These are phyloP conservation scores for Neurospora sp. DNA, from an alignment of 495 filamentous ascomycete genomes.

Conservation along the genomic window DNA sequence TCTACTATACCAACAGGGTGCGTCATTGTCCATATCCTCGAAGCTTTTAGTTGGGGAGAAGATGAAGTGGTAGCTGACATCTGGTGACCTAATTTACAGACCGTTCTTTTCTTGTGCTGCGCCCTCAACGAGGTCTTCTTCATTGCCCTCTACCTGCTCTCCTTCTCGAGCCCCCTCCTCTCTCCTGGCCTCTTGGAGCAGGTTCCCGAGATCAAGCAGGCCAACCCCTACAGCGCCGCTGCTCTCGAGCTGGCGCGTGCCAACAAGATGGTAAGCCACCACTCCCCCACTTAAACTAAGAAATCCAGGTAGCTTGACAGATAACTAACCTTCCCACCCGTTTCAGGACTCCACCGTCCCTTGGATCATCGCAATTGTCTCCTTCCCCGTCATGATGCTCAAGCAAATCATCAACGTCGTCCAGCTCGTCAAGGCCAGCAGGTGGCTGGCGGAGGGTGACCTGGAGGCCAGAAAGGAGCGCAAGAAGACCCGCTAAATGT, in stretches of 20 bases:
- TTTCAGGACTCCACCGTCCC: conserved; percentile 47
- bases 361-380: conserved; percentile 78
- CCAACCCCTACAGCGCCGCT: conserved; percentile 79
- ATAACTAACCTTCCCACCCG: not conserved
- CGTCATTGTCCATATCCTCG: conserved; percentile 12
- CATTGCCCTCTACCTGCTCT: conserved; percentile 93
- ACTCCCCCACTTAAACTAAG: not conserved
- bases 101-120: conserved; percentile 85
- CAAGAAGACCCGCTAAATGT: conserved; percentile 18
- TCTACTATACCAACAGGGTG: conserved; percentile 96
- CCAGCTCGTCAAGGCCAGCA: conserved; percentile 87
- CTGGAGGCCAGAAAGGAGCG: conserved; percentile 41
- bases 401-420: conserved; percentile 95
- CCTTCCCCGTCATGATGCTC: conserved; percentile 72
- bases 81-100: conserved; percentile 37
- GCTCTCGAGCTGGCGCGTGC: conserved; percentile 83
- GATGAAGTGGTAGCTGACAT: conserved; percentile 9
- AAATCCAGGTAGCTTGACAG: not conserved
- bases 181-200: conserved; percentile 66
- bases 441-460: conserved; percentile 88
- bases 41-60: conserved; percentile 1
- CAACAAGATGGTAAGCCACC: conserved; percentile 79
- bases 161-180: conserved; percentile 80
- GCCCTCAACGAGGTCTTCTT: conserved; percentile 91
- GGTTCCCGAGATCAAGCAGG: conserved; percentile 45